A percentile compares a stretch with the other conserved stretches of the same genome.
phyloP scores from a whole-genome alignment of 2,329 filamentous ascomycete species.

The Fusarium temperatum region DNA sequence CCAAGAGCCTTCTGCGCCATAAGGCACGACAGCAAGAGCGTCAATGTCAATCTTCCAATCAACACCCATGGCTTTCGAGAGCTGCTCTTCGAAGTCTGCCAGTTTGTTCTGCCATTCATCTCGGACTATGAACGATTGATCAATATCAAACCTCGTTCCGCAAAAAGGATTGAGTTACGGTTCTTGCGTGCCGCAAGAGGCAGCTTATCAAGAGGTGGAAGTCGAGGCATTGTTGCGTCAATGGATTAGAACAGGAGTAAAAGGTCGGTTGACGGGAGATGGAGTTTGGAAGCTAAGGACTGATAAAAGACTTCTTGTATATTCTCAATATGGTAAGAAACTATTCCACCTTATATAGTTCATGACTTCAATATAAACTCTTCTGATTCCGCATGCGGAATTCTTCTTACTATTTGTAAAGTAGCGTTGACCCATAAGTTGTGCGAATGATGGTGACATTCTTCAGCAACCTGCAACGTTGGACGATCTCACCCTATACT shows the following conservation, averaged over 20 bases:
- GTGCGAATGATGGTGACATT: not conserved
- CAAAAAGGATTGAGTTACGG: fast-evolving
- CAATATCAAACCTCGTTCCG: too few species aligned
- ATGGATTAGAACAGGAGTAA: fast-evolving
- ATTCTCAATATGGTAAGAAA: fast-evolving
- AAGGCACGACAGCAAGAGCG: not conserved
- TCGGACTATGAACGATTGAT: fast-evolving
- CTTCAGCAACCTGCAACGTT: not conserved
- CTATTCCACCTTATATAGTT: fast-evolving
- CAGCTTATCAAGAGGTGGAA: not conserved
- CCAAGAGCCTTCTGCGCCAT: not conserved
- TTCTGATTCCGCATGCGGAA: not conserved
- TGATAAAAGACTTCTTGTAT: not conserved
- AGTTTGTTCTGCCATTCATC: not conserved
- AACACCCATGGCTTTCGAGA: not conserved
- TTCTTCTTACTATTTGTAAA: fast-evolving
- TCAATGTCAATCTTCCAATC: not conserved
- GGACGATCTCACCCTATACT: not conserved
- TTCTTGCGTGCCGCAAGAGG: not conserved
- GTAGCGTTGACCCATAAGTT: fast-evolving
- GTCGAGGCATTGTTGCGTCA: not conserved
- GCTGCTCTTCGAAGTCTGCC: not conserved
- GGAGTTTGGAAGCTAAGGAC: not conserved
- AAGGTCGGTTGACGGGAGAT: fast-evolving
- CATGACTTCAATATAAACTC: fast-evolving